Conservation (phyloP, 73 alveolate species). For the Tetrahymena borealis region DNA sequence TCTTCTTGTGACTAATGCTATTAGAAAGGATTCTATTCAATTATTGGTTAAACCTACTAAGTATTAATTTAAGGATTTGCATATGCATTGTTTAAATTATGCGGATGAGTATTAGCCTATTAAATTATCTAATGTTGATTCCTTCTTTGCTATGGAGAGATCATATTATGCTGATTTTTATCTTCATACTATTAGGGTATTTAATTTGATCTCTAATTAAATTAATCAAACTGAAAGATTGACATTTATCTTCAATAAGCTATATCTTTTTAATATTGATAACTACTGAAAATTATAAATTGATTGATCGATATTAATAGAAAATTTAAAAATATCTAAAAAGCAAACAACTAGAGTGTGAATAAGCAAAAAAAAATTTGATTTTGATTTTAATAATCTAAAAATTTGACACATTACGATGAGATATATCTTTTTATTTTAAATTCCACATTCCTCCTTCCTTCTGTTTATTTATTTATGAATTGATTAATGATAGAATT, state of each 20-base stretch:
- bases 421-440: no score
- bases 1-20: background rate
- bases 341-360: no score
- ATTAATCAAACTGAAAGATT: background rate
- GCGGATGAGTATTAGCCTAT: no score
- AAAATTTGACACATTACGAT: no score
- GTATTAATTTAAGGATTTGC: background rate
- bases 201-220: background rate
- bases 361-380: no score
- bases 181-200: background rate
- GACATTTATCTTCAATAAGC: background rate
- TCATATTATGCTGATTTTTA: background rate
- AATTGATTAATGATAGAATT: no score
- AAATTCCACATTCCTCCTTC: no score
- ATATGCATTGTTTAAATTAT: no score
- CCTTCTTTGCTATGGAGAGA: background rate
- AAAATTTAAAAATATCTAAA: no score
- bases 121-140: background rate
- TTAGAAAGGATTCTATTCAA: background rate
- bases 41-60: background rate
- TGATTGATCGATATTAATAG: no score
- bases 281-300: background rate
- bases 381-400: no score
- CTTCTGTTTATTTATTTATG: no score
- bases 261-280: background rate